Percentiles rank a stretch among this genome's conserved stretches.
These are phyloP conservation scores for Pestalotiopsis fici DNA, from an alignment of 2,329 filamentous ascomycete species.

Conservation along the genomic window DNA sequence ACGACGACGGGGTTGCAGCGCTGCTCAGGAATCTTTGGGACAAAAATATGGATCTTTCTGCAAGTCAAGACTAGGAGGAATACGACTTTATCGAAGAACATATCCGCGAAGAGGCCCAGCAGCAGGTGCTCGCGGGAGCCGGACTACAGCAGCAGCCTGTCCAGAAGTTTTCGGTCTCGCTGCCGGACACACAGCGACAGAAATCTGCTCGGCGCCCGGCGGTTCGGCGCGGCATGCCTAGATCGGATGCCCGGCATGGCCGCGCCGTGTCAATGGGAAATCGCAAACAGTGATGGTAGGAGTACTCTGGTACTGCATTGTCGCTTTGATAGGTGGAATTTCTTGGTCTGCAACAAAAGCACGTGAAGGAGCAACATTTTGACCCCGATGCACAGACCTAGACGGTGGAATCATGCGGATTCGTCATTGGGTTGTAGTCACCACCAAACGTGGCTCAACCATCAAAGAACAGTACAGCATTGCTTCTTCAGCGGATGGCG, in stretches of 20 bases:
- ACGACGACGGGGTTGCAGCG: conserved; percentile 50
- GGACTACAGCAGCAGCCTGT: background rate
- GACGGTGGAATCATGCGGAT: background rate
- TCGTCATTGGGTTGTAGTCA: background rate
- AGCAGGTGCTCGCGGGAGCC: background rate
- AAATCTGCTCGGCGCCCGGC: background rate
- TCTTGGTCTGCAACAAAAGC: background rate
- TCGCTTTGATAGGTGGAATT: background rate
- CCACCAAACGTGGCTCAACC: background rate
- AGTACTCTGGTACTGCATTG: background rate
- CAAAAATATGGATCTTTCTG: conserved; percentile 58
- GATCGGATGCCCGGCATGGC: background rate
- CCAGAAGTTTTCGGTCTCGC: background rate
- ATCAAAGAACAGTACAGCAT: background rate
- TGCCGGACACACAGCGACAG: background rate
- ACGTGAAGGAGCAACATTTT: background rate
- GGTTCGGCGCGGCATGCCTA: background rate
- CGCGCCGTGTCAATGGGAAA: background rate
- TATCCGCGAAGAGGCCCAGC: background rate
- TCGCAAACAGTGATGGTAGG: background rate
- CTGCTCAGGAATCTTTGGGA: conserved; percentile 63
- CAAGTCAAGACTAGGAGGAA: conserved; percentile 47
- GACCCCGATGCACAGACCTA: background rate
- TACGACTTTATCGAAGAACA: conserved; percentile 2
- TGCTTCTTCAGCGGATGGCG: background rate